Conservation (phyloP, 768 basidiomycete genomes). For the Trametes cubensis region DNA sequence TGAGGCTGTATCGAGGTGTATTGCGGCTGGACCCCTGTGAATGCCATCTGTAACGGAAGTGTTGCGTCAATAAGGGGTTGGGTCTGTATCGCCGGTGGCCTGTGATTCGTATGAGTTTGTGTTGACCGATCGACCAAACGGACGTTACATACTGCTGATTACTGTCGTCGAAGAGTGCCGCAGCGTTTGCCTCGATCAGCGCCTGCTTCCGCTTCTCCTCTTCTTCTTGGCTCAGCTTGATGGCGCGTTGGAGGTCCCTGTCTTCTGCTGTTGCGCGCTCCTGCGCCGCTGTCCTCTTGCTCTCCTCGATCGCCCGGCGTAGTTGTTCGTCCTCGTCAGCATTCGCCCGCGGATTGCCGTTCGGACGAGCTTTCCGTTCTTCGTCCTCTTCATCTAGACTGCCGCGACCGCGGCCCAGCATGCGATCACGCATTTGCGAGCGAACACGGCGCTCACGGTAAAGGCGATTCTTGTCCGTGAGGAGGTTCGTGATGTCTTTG, state of each 20-base stretch:
- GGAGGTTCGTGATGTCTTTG: slow-evolving; percentile 92
- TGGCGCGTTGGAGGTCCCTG: slow-evolving; percentile 73
- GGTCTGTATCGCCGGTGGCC: slow-evolving; percentile 6
- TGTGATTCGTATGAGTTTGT: slow-evolving; percentile 19
- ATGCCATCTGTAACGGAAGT: slow-evolving; percentile 30
- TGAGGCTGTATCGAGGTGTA: slow-evolving; percentile 27
- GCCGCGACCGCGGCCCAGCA: slow-evolving; percentile 52
- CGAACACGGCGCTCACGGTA: slow-evolving; percentile 76
- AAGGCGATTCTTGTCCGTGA: slow-evolving; percentile 79
- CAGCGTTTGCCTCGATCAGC: slow-evolving; percentile 69
- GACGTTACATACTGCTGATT: slow-evolving; percentile 48
- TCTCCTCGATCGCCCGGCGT: slow-evolving; percentile 79
- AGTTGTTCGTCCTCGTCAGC: slow-evolving; percentile 79
- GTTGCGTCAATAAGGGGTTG: slow-evolving; percentile 27
- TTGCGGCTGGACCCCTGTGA: slow-evolving; percentile 27
- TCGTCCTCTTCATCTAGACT: slow-evolving; percentile 45
- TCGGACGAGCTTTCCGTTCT: slow-evolving; percentile 29
- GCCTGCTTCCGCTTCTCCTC: slow-evolving; percentile 73
- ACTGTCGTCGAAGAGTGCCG: slow-evolving; percentile 80
- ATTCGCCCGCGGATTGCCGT: slow-evolving; percentile 23
- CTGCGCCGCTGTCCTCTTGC: slow-evolving; percentile 71
- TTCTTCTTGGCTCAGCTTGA: slow-evolving; percentile 85
- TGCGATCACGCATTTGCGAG: slow-evolving; percentile 88
- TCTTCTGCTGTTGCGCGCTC: slow-evolving; percentile 62
- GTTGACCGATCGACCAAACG: background rate